Evolutionary conservation across 768 basidiomycete species (phyloP), one percentile per base, ranked within the genome.

Genomic region (Amanita thiersii): DNA sequence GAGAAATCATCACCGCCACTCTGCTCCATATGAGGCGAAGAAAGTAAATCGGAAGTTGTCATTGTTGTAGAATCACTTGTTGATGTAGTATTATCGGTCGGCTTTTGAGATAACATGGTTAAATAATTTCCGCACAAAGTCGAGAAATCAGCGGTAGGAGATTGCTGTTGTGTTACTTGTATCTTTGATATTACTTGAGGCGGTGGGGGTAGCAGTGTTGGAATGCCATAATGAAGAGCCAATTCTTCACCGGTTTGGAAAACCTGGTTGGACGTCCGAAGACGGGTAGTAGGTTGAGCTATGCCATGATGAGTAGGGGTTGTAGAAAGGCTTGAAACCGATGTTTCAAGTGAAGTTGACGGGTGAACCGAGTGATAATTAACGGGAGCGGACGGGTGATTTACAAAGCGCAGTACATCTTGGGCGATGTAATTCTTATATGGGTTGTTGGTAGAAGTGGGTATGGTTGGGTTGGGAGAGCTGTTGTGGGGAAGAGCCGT

Each of bases 141-240:
- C 25, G 63, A 49, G 53, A 75, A 72, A 52, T 79, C 71, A 45
- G 66, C 49, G 39, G 64, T 43, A 42, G 62, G 34, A 36, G 55
- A 50, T 40, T 58, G 42, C 26, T 53, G 56, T 44, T 61, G 52
- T 52, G 56, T 30, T 52, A 63, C 55, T 49, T 59, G 39, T 26
- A 35, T 36, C 18, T 43, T 69, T 44, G 72, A 68, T 50, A 66
- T 68, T 57, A 76, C 75, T 40, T 75, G 72, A 47, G 84, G 84
- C 43, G 76, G 74, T 39, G 75, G 77, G 34, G 85, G 84, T 36
- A 87, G 60, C 48, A 68, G 72, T 50, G 77, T 73, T 46, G 85
- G 84, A 56, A 86, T 77, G 63, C 83, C 84, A 84, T 86, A 78
- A 45, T 85, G 84, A 54, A 77, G 69, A 52, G 82, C 79, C 43